Base-by-base conservation (phyloP, 163 green algal species). In the Picocystis sp. region DNA sequence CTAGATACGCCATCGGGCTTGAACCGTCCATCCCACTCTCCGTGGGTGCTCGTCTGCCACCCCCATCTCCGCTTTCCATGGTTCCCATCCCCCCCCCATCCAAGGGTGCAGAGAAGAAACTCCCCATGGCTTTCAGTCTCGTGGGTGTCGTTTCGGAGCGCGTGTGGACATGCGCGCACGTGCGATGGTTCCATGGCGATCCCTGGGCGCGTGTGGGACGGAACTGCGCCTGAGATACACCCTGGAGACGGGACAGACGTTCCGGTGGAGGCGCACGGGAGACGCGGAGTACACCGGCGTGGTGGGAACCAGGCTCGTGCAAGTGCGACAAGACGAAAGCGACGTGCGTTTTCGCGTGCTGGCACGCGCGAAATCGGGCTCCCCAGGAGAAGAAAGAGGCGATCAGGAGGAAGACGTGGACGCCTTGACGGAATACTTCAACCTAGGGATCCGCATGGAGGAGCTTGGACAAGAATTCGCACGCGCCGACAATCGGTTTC, bases 191-290 rank as follows among this genome's bases (percentile, higher is more conserved):
- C 21, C 50, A 29, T 88, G 78, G 79, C 43, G 10, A 1, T 55
- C 41, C 0, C 56, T 84, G 43, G 63, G 65, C 1, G 67, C 62
- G 14, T 47, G 67, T 1, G 34, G 43, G 0, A 6, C 45, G 11
- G 75, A 93, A 59, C 62, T 93, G 12, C 55, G 43, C 1, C 70
- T 93, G 14, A 66, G 81, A 9, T 83, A 80, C 67, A 87, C 77
- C 0, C 69, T 93, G 17, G 78, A 73, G 2, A 93, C 82, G 14
- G 83, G 83, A 0, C 83, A 93, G 65, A 79, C 65, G n/a, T 93
- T 93, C 55, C 63, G 81, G 3, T 93, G 83, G 83, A 59, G 70
- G 0, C 13, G 63, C 5, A 81, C 61, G 0, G 21, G 22, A 22
- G 63, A 47, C 2, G 50, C 57, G 5, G 53, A 75, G 44, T 93